Evolutionary conservation across 225 moss, liverwort and hornwort species (phyloP), one percentile per base, ranked within the genome.

Genomic region (Pseudisothecium myosuroides): DNA sequence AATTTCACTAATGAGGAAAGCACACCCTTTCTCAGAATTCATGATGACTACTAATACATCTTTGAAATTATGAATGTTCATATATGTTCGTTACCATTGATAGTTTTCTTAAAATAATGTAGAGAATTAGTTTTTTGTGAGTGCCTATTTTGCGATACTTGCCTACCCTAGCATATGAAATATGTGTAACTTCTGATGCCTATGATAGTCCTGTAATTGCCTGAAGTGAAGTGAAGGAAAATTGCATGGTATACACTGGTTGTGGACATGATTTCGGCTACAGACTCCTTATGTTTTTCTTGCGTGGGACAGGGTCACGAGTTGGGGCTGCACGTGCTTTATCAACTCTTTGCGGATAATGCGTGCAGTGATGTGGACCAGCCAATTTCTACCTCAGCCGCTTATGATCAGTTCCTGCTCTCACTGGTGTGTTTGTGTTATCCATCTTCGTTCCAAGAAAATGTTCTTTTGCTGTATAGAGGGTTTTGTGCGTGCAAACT

Each of bases 321-420:
- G 88, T 94, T 99, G 90, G 98, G 96, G 65, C 93, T 99, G 75
- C 98, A 99, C 93, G 95, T 99, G 84, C 95, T 99, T 22, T 99
- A 99, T 91, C 97, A 99, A 82, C 95, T 99, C 64, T 99, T 94
- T 89, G 96, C 96, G 52, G 98, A 97, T 90, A 93, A 96, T 89
- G 94, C 95, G 43, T 96, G 94, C 73, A 92, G 90, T 90, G 88
- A 91, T 59, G 73, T 78, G 68, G 93, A 91, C 80, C 84, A 91
- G 61, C 88, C 92, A 76, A 92, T 91, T 85, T 92, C 95, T 85
- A 97, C 96, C 56, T 92, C 95, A 81, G 62, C 94, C 77, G 97
- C 98, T 60, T 99, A 99, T 91, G 98, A 96, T 72, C 94, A 94
- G 83, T 97, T 99, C 86, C 90, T 99, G 68, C 96, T 97, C 59